These are phyloP conservation scores for Neurospora sp. DNA, from an alignment of 2,329 filamentous ascomycete species.

Conservation along the genomic window DNA sequence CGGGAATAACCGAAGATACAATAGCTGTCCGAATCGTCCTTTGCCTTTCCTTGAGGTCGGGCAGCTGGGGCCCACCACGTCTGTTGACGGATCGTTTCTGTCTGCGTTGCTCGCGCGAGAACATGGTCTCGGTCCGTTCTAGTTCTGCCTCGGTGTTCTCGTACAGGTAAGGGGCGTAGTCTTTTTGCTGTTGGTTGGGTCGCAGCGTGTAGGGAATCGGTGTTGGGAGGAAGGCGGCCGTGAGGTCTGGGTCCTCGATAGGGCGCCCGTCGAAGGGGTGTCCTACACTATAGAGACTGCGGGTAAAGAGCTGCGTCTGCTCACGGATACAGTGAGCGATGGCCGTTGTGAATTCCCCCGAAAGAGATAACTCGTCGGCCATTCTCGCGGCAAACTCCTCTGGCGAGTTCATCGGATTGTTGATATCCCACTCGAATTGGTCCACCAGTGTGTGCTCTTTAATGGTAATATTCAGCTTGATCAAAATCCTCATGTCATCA, in stretches of 20 bases:
- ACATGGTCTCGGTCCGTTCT: constrained; percentile 83
- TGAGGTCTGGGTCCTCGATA: constrained; percentile 83
- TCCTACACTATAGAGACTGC: constrained; percentile 83
- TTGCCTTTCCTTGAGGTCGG: constrained; percentile 92
- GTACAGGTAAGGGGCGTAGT: constrained; percentile 87
- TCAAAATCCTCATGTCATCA: constrained; percentile 92
- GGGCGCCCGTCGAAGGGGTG: constrained; percentile 93
- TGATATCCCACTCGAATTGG: constrained; percentile 99
- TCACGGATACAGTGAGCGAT: constrained; percentile 97
- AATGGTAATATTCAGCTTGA: constrained; percentile 97
- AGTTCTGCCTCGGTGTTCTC: constrained; percentile 86
- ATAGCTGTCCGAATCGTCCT: constrained; percentile 87
- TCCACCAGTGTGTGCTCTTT: constrained; percentile 89
- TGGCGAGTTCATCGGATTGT: constrained; percentile 85
- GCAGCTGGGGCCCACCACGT: constrained; percentile 81
- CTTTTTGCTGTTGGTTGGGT: constrained; percentile 85
- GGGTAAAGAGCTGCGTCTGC: constrained; percentile 88
- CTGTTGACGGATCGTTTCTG: constrained; percentile 95
- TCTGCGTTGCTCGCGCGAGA: constrained; percentile 84
- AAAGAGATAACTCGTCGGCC: constrained; percentile 80
- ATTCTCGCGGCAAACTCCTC: constrained; percentile 90
- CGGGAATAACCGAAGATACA: constrained; percentile 86
- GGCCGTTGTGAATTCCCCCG: constrained; percentile 91
- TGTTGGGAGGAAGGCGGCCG: constrained; percentile 74
- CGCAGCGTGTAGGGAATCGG: constrained; percentile 78